These are phyloP conservation scores for Erysimum cheiranthoides DNA, from an alignment of 345 rosid species.

Conservation along the genomic window DNA sequence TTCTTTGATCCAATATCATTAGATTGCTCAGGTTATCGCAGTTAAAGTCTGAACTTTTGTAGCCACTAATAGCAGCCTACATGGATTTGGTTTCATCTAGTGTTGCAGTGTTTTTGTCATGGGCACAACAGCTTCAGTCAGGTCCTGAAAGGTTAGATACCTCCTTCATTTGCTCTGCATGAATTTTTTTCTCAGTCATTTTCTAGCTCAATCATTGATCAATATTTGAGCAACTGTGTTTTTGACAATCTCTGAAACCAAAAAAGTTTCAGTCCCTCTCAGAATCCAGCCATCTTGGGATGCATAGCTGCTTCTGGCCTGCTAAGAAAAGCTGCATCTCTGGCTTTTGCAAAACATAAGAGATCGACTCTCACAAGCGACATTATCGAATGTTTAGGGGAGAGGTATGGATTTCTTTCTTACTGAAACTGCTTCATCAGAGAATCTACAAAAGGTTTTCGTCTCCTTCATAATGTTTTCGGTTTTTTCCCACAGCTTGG, in stretches of 20 bases:
- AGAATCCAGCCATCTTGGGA: slow-evolving; percentile 77
- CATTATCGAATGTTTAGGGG: slow-evolving; percentile 76
- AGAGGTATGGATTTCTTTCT: slow-evolving; percentile 55
- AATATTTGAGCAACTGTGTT: background rate
- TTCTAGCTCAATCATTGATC: background rate
- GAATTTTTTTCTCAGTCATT: background rate
- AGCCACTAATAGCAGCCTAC: slow-evolving; percentile 19
- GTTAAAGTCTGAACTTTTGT: slow-evolving; percentile 9
- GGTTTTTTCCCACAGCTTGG: slow-evolving; percentile 58
- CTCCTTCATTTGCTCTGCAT: background rate
- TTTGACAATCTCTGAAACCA: slow-evolving; percentile 23
- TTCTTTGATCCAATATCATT: slow-evolving; percentile 10
- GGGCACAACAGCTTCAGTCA: slow-evolving; percentile 65
- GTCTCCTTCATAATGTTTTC: background rate
- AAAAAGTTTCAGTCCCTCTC: slow-evolving; percentile 26
- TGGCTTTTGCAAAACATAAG: slow-evolving; percentile 67
- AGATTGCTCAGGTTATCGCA: slow-evolving; percentile 7
- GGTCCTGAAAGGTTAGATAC: slow-evolving; percentile 56
- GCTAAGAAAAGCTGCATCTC: slow-evolving; percentile 86
- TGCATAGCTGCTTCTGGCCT: slow-evolving; percentile 89
- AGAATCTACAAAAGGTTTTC: background rate
- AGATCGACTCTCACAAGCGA: slow-evolving; percentile 88
- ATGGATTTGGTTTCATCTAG: slow-evolving; percentile 48
- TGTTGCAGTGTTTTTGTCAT: slow-evolving; percentile 84
- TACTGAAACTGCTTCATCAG: slow-evolving; percentile 7